Conservation (phyloP, 441 rosid species). For the Jatropha podagrica region DNA sequence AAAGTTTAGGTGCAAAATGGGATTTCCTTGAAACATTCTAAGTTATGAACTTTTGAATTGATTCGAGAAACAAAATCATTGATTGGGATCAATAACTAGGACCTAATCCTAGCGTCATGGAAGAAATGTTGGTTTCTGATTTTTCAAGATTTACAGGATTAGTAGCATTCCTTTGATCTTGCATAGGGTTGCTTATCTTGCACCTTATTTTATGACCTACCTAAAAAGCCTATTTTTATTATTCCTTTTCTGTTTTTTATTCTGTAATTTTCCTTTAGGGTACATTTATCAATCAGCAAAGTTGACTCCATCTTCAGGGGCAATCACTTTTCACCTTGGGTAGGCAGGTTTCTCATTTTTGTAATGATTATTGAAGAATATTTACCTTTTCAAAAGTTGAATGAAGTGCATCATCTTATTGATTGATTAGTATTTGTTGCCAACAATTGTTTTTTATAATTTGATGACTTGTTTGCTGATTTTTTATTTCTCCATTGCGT, state of each 20-base stretch:
- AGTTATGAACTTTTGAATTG: neutral
- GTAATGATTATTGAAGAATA: neutral
- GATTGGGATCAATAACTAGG: neutral
- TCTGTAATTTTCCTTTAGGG: neutral
- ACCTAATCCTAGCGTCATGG: neutral
- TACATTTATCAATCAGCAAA: neutral
- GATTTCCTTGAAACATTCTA: neutral
- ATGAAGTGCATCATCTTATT: constrained; percentile 7
- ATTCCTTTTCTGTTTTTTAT: neutral
- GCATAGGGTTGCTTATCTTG: neutral
- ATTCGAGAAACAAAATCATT: neutral
- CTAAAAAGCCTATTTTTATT: neutral
- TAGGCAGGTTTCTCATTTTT: neutral
- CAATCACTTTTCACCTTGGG: neutral
- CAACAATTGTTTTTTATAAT: neutral
- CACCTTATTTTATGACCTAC: neutral
- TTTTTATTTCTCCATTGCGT: constrained; percentile 9
- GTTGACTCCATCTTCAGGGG: neutral
- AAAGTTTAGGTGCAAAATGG: too few relatives aligned
- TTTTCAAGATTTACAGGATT: neutral
- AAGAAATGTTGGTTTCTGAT: neutral
- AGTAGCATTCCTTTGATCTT: neutral
- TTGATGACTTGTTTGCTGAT: neutral
- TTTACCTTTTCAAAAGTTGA: neutral
- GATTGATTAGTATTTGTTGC: constrained; percentile 5